A percentile compares a stretch with the other conserved stretches of the same genome.
Conservation (phyloP, 1,284 basidiomycete species). For the Blastosporella zonata region DNA sequence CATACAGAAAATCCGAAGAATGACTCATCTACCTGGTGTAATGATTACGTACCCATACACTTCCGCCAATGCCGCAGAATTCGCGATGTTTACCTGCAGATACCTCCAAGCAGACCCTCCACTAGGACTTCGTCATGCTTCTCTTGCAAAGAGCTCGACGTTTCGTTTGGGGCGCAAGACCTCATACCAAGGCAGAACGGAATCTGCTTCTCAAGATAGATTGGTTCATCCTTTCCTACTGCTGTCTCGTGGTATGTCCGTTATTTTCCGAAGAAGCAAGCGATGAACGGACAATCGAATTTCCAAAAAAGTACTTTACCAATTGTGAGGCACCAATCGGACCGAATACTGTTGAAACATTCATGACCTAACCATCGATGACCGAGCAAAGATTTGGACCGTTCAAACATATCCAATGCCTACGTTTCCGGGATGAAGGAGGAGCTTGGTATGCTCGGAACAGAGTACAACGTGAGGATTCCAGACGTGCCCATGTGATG, state of each 20-base stretch:
- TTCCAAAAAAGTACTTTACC: constrained; percentile 52
- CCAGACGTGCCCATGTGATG: neutral
- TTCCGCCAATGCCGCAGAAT: constrained; percentile 8
- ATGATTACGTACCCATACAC: constrained; percentile 14
- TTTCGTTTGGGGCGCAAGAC: constrained; percentile 16
- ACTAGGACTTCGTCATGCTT: constrained; percentile 3
- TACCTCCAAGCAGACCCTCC: neutral
- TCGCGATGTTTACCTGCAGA: constrained; percentile 2
- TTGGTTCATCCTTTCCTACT: constrained; percentile 66
- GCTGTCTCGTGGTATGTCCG: constrained; percentile 59
- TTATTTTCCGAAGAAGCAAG: constrained; percentile 15
- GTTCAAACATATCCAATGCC: constrained; percentile 65
- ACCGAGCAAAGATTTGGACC: constrained; percentile 50
- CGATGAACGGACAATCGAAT: constrained; percentile 4
- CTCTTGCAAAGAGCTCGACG: constrained; percentile 5
- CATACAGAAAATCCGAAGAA: neutral
- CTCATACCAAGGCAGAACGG: constrained; percentile 32
- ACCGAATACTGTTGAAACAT: constrained; percentile 5
- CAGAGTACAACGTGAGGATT: constrained; percentile 60
- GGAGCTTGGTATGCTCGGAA: constrained; percentile 68
- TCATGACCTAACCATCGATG: constrained; percentile 4
- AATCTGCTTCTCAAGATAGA: constrained; percentile 57
- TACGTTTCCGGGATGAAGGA: constrained; percentile 85
- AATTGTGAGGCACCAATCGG: constrained; percentile 43
- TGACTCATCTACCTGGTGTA: constrained; percentile 12